Conservation (phyloP, 257 asterid species). For the Nyctanthes arbortristis region DNA sequence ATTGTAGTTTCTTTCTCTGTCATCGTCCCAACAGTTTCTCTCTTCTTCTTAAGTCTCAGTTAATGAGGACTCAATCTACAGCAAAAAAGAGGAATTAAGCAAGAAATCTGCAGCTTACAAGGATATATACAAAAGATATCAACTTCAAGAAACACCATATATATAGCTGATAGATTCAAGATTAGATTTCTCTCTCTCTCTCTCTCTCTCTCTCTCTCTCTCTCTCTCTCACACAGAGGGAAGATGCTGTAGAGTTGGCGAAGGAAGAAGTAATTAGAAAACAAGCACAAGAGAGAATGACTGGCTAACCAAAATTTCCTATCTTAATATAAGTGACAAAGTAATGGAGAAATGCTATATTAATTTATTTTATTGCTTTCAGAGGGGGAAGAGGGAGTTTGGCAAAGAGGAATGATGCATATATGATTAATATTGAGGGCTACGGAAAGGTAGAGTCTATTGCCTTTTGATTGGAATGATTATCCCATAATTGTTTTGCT, state of each 20-base stretch:
- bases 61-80: neutral
- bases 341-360: conserved; percentile 27
- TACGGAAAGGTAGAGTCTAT: conserved; percentile 43
- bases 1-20: conserved; percentile 57
- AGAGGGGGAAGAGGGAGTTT: neutral
- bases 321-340: conserved; percentile 30
- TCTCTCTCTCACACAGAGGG: conserved; percentile 5
- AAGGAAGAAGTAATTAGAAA: conserved; percentile 23
- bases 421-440: conserved; percentile 58
- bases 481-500: conserved; percentile 80
- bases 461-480: conserved; percentile 81
- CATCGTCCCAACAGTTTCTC: conserved; percentile 38
- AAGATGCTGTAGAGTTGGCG: conserved; percentile 6
- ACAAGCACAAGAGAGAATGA: conserved; percentile 35
- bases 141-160: conserved; percentile 25
- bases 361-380: conserved; percentile 55
- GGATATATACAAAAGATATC: too few species aligned
- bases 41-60: neutral
- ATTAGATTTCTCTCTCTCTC: conserved; percentile 26
- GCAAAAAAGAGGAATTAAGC: conserved; percentile 4
- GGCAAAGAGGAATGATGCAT: conserved; percentile 65
- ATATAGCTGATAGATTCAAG: conserved; percentile 23
- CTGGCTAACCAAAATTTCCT: conserved; percentile 28
- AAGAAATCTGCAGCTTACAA: too few species aligned
- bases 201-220: too few species aligned